Conservation (phyloP, 805 yeast species). For the Saccharomycopsis sp. region DNA sequence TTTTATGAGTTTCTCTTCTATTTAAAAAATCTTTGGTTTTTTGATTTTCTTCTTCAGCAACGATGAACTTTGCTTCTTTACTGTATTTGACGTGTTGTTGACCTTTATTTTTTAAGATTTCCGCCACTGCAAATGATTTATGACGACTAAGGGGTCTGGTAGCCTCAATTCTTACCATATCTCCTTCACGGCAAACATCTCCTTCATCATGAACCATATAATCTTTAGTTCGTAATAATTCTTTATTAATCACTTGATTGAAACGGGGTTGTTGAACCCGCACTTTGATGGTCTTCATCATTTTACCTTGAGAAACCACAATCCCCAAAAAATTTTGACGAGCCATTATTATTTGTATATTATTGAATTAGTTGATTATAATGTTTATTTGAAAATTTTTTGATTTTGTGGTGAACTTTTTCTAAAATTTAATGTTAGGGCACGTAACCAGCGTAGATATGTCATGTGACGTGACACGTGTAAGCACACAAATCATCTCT, state of each 20-base stretch:
- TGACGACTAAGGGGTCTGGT: slow-evolving; percentile 76
- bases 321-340: slow-evolving; percentile 86
- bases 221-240: slow-evolving; percentile 67
- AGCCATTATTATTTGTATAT: too few species aligned
- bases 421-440: too few species aligned
- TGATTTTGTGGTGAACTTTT: too few species aligned
- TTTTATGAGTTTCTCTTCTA: slow-evolving; percentile 30
- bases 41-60: slow-evolving; percentile 51
- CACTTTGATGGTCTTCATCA: slow-evolving; percentile 92
- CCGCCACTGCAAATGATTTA: slow-evolving; percentile 86
- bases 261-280: slow-evolving; percentile 70
- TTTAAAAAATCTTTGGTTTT: slow-evolving; percentile 45
- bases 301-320: slow-evolving; percentile 92
- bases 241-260: slow-evolving; percentile 64
- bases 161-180: slow-evolving; percentile 84
- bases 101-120: slow-evolving; percentile 81
- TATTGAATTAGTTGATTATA: too few species aligned
- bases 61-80: slow-evolving; percentile 57
- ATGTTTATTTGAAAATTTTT: too few species aligned
- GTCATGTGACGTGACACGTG: too few species aligned
- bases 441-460: too few species aligned
- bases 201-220: slow-evolving; percentile 92
- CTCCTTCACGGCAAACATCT: slow-evolving; percentile 87
- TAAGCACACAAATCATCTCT: too few species aligned
- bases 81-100: slow-evolving; percentile 81